A percentile compares a stretch with the other conserved stretches of the same genome.
phyloP scores from a whole-genome alignment of 2,329 filamentous ascomycete genomes.

The Neobulgaria alba region DNA sequence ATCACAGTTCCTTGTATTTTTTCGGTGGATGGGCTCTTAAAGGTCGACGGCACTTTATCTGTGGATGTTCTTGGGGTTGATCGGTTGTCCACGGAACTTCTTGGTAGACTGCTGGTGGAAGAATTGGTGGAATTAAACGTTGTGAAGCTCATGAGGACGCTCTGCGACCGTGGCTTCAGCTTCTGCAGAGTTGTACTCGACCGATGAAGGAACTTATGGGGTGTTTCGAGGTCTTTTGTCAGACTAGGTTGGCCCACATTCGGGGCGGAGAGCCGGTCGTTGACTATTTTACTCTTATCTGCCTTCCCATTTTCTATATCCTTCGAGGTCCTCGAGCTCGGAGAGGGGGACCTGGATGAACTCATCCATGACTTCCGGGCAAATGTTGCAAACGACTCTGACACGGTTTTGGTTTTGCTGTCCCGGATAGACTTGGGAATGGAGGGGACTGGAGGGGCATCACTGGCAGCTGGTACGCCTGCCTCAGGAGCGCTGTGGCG shows the following conservation, averaged over 20 bases:
- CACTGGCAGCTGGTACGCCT: constrained; percentile 25
- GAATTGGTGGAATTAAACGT: constrained; percentile 26
- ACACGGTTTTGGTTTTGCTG: constrained; percentile 37
- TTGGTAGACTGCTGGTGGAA: constrained; percentile 30
- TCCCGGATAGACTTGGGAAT: constrained; percentile 23
- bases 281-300: constrained; percentile 12
- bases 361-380: constrained; percentile 42
- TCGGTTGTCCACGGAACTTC: constrained; percentile 38
- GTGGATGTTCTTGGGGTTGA: constrained; percentile 35
- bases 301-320: constrained; percentile 11
- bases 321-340: constrained; percentile 23
- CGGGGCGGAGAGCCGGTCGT: constrained; percentile 15
- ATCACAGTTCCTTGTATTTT: constrained; percentile 18
- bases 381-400: constrained; percentile 41
- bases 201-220: constrained; percentile 10
- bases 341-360: constrained; percentile 38
- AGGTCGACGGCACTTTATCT: constrained; percentile 38
- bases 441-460: constrained; percentile 27
- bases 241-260: constrained; percentile 16
- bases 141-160: constrained; percentile 24
- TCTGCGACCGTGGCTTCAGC: constrained; percentile 23
- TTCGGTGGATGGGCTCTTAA: constrained; percentile 32
- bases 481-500: constrained; percentile 15
- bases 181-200: constrained; percentile 17
- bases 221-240: constrained; percentile 14